A percentile compares a stretch with the other conserved stretches of the same genome.
These are phyloP conservation scores for Yarrowia keelungensis DNA, from an alignment of 805 yeast genomes.

Conservation along the genomic window DNA sequence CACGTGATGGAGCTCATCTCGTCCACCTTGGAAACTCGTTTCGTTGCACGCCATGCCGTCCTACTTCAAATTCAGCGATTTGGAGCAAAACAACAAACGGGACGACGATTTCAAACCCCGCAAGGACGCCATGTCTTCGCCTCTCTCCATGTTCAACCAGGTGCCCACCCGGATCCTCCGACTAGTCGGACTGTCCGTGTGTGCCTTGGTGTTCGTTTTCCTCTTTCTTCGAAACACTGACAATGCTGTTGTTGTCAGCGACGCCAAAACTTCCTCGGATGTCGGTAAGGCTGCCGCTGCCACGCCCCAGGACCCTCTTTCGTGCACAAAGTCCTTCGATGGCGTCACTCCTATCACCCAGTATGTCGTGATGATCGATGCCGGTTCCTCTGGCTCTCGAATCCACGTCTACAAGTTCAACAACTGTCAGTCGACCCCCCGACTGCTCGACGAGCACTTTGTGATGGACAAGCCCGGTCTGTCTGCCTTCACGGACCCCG, in stretches of 20 bases:
- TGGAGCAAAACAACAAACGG: conserved; percentile 37
- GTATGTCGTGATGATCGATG: conserved; percentile 93
- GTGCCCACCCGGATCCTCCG: conserved; percentile 15
- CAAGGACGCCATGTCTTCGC: conserved; percentile 23
- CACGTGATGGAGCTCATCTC: conserved; percentile 1
- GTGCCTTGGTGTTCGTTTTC: conserved; percentile 11
- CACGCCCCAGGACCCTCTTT: conserved; percentile 20
- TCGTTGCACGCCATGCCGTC: conserved; percentile 30
- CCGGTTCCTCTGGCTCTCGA: conserved; percentile 97
- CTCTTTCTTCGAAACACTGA: conserved; percentile 4
- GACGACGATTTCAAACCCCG: conserved; percentile 38
- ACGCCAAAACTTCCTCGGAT: neutral
- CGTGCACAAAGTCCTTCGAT: conserved; percentile 51
- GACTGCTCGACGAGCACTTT: conserved; percentile 77
- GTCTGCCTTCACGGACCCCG: conserved; percentile 68
- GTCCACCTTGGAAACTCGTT: neutral
- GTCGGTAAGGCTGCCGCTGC: neutral
- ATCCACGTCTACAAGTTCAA: conserved; percentile 93
- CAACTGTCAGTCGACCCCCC: conserved; percentile 84
- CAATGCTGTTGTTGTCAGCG: neutral
- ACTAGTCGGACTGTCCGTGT: neutral
- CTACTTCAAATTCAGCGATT: conserved; percentile 37
- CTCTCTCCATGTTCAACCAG: conserved; percentile 21
- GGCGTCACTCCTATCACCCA: conserved; percentile 56
- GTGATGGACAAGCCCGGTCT: conserved; percentile 92